Evolutionary conservation across 257 asterid genomes (phyloP).

Genomic region (Penstemon newberryi): DNA sequence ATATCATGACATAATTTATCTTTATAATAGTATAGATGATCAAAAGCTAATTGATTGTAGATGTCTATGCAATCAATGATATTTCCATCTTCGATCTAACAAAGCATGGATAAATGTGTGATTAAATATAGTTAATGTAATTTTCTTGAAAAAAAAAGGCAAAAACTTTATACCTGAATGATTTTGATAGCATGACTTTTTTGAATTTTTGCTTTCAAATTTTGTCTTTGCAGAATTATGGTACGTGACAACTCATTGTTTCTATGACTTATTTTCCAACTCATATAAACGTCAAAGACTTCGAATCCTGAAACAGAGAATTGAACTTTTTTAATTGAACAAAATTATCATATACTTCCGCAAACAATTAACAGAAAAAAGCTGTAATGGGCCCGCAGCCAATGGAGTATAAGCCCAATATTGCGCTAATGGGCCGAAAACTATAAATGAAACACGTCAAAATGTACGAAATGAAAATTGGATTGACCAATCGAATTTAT

Average conservation of each 20-base stretch:
- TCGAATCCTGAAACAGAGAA: conserved; percentile 22
- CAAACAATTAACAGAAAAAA: no score
- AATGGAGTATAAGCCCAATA: no score
- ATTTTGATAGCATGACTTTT: conserved; percentile 30
- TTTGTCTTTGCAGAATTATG: conserved; percentile 15
- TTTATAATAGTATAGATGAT: conserved; percentile 33
- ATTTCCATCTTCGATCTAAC: conserved; percentile 77
- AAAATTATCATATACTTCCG: no score
- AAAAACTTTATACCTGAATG: conserved; percentile 39
- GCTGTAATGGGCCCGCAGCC: no score
- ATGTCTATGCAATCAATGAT: conserved; percentile 67
- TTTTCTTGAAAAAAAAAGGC: background rate
- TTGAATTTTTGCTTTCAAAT: conserved; percentile 4
- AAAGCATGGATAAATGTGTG: background rate
- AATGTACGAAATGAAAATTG: no score
- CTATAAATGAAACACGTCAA: no score
- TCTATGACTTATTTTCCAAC: conserved; percentile 53
- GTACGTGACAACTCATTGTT: conserved; percentile 28
- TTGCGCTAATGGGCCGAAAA: no score
- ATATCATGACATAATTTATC: no score
- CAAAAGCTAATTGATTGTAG: conserved; percentile 62
- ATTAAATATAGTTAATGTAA: background rate
- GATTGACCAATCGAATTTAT: no score
- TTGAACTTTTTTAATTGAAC: background rate
- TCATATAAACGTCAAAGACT: conserved; percentile 36